Base-by-base conservation (phyloP, 106 monocot genomes). In the Dendrobium chrysotoxum region DNA sequence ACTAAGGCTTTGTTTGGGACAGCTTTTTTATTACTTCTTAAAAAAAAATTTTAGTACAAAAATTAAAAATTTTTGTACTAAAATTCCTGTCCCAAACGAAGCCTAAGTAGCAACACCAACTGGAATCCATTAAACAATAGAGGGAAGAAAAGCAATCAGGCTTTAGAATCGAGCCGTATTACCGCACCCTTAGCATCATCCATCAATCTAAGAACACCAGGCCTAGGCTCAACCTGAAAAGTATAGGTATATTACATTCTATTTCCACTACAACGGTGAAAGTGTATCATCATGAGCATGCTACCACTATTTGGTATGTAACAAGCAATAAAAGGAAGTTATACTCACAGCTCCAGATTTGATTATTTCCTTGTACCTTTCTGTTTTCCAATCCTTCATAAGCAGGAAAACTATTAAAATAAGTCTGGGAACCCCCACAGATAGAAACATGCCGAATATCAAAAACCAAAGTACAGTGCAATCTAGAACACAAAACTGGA, bases 121-220 rank as follows among this genome's bases (percentile, higher is more conserved):
- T 35, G 3, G 35, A 35, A 18, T n/a, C 20, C 7, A 41, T 23
- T 40, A 41, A 42, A 74, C 21, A 40, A 13, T 40, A 41, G 41
- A 57, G 6, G 16, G 75, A 50, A 50, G 11, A 50, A 79, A 78
- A 79, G 16, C 21, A 79, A 45, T 53, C 25, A 64, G 26, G 64
- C n/a, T 83, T 41, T 77, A 61, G 67, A 47, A 38, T 73, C 53
- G 77, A 81, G 39, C 46, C 76, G 53, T 84, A 93, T 92, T 95
- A 98, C 98, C 90, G 95, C 98, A 91, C 87, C 82, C 88, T 90
- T 95, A 65, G 86, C 94, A 87, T 90, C 95, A 86, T 98, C 95
- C 98, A 98, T 95, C 75, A 98, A 55, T 67, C 81, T 89, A 23
- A 98, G 79, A 80, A 98, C 98, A 72, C 98, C 98, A 53, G 94